Percentiles rank a stretch among this genome's conserved stretches.
These are phyloP conservation scores for Plasmodium berghei DNA, from an alignment of 169 alveolate genomes.

Conservation along the genomic window DNA sequence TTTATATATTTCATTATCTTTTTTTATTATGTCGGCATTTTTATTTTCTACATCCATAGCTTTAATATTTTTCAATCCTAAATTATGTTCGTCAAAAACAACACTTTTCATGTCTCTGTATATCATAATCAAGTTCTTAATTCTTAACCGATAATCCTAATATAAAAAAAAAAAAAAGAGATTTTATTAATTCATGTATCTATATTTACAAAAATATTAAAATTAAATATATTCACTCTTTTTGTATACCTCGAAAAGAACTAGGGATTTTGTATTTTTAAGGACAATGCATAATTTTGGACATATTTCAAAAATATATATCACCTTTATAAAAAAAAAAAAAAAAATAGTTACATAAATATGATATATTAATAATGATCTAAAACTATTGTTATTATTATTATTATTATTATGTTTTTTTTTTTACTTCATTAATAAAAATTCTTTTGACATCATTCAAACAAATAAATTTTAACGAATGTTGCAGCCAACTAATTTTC, in stretches of 20 bases:
- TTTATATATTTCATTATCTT: slow-evolving; percentile 9
- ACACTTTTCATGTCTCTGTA: slow-evolving; percentile 48
- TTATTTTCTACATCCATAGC: not conserved
- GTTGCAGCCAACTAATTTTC: slow-evolving; percentile 16
- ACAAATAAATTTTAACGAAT: slow-evolving; percentile 52
- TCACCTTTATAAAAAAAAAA: slow-evolving; percentile 45
- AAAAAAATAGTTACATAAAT: not conserved
- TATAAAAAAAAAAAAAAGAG: slow-evolving; percentile 11
- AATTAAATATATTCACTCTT: not conserved
- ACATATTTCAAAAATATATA: slow-evolving; percentile 63
- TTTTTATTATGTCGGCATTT: not conserved
- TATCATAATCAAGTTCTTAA: slow-evolving; percentile 34
- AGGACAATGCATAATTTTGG: slow-evolving; percentile 52
- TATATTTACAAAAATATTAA: not conserved
- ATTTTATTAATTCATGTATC: not conserved
- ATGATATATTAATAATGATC: no score
- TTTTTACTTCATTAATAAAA: slow-evolving; percentile 52
- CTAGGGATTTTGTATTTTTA: slow-evolving; percentile 24
- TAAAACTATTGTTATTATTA: not conserved
- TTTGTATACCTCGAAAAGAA: slow-evolving; percentile 49
- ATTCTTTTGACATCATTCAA: slow-evolving; percentile 24
- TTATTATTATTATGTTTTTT: not conserved
- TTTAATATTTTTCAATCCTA: slow-evolving; percentile 19
- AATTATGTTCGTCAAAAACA: slow-evolving; percentile 9
- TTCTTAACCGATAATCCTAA: slow-evolving; percentile 43